Evolutionary conservation across 371 early-diverging fungal species (phyloP), one percentile per base, ranked within the genome.

Genomic region (Spraguea lophii): DNA sequence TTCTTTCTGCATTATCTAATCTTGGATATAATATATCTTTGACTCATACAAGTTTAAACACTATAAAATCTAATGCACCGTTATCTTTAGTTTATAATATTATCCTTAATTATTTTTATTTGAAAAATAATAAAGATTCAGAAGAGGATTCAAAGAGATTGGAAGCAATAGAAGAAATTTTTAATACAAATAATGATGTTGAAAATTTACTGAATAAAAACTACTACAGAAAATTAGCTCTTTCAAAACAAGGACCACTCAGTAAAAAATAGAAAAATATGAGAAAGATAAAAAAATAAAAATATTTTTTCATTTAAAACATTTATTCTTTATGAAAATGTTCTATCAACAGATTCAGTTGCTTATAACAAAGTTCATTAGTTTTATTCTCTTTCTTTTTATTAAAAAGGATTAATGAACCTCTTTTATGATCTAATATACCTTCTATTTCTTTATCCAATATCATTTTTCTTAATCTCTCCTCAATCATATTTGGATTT

Each of bases 21-120:
- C 77, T 80, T 30, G 88, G 87, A 0, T 90, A 83, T 75, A 71
- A 77, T 50, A 85, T 86, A 0, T 91, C 92, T 7, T 71, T 78
- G 1, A 80, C 88, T 12, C 97, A 99, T 73, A 80, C 84, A 48
- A 63, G 71, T 2, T 74, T 80, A 12, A 78, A 77, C 37, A 76
- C 84, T 0, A 72, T 99, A 57, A 99, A 99, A 69, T 93, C 94
- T 0, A 74, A 88, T 68, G 94, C 93, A 0, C 90, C 91, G 7
- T 56, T 80, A 1, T 46, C 64, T 4, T 77, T 86, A 1, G 57
- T 98, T n/a, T 89, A 91, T 86, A 87, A 88, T 62, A 72, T 90
- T 30, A 72, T 93, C 71, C n/a, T n/a, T n/a, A 9, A 48, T 21
- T 3, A 30, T 30, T 30, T 30, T 30, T 12, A 30, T 30, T 4